These are phyloP conservation scores for Handroanthus guayacan DNA, from an alignment of 257 asterid species.

Conservation along the genomic window DNA sequence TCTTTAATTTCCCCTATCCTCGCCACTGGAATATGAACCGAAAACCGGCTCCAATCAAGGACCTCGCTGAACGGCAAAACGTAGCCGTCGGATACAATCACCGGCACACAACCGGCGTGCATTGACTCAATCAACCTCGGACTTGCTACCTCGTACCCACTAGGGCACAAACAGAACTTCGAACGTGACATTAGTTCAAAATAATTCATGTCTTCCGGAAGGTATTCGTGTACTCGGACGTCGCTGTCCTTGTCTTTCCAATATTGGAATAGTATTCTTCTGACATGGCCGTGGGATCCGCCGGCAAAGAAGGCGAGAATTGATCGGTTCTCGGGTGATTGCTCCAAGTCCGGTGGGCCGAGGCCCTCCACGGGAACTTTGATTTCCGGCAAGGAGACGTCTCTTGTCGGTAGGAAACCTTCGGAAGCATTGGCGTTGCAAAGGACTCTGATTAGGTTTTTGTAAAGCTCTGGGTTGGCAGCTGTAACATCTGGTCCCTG, in stretches of 20 bases:
- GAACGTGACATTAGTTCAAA: slow-evolving; percentile 48
- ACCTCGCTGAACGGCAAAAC: slow-evolving; percentile 67
- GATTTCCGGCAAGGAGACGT: slow-evolving; percentile 63
- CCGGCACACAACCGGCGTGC: slow-evolving; percentile 61
- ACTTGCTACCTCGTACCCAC: slow-evolving; percentile 80
- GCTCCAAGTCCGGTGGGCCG: slow-evolving; percentile 44
- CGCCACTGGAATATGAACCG: slow-evolving; percentile 44
- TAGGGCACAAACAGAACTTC: slow-evolving; percentile 63
- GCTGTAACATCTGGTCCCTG: slow-evolving; percentile 59
- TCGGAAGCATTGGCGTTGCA: slow-evolving; percentile 76
- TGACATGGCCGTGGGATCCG: slow-evolving; percentile 64
- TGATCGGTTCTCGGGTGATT: slow-evolving; percentile 30
- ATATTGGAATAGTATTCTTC: slow-evolving; percentile 42
- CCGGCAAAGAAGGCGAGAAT: slow-evolving; percentile 70
- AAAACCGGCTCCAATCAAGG: slow-evolving; percentile 61
- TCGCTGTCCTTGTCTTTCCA: slow-evolving; percentile 54
- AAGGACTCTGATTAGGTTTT: slow-evolving; percentile 55
- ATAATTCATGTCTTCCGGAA: slow-evolving; percentile 48
- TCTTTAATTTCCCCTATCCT: slow-evolving; percentile 50
- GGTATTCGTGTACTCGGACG: slow-evolving; percentile 57
- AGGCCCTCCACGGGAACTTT: slow-evolving; percentile 33
- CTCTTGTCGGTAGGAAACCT: slow-evolving; percentile 60
- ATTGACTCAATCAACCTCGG: slow-evolving; percentile 64
- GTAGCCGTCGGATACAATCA: slow-evolving; percentile 52
- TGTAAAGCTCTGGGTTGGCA: slow-evolving; percentile 39